These are phyloP conservation scores for Aureobasidium namibiae DNA, from an alignment of 2,329 filamentous ascomycete genomes.

Conservation along the genomic window DNA sequence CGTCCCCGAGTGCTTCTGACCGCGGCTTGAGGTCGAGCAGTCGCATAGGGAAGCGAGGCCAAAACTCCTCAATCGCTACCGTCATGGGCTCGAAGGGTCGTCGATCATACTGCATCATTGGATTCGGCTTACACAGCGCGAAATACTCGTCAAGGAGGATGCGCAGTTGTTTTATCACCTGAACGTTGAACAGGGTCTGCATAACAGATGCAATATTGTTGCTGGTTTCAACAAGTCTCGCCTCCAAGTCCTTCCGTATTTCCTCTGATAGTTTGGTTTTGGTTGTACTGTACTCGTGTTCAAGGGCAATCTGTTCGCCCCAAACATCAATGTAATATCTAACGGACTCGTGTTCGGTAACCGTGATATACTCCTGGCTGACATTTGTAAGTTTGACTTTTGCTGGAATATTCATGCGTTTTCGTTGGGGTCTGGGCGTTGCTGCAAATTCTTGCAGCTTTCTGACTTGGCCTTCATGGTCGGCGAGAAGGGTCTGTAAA, in stretches of 20 bases:
- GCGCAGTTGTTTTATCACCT: neutral
- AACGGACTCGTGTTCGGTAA: neutral
- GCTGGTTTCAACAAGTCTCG: neutral
- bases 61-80: conserved; percentile 54
- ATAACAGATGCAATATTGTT: neutral
- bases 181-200: neutral
- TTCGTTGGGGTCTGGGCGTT: neutral
- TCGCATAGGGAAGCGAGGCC: conserved; percentile 48
- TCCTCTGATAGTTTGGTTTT: neutral
- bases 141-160: neutral
- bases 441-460: neutral
- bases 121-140: conserved; percentile 19
- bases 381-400: neutral
- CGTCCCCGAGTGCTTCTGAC: conserved; percentile 21
- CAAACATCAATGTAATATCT: neutral
- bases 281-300: neutral
- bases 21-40: conserved; percentile 63
- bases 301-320: conserved; percentile 6
- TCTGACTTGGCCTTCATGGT: neutral
- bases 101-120: conserved; percentile 57
- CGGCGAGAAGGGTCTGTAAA: neutral
- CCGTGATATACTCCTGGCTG: neutral
- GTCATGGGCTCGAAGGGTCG: conserved; percentile 62
- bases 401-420: too few species aligned
- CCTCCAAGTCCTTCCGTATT: neutral